Conservation (phyloP, 768 basidiomycete species). For the Mycena rosella region DNA sequence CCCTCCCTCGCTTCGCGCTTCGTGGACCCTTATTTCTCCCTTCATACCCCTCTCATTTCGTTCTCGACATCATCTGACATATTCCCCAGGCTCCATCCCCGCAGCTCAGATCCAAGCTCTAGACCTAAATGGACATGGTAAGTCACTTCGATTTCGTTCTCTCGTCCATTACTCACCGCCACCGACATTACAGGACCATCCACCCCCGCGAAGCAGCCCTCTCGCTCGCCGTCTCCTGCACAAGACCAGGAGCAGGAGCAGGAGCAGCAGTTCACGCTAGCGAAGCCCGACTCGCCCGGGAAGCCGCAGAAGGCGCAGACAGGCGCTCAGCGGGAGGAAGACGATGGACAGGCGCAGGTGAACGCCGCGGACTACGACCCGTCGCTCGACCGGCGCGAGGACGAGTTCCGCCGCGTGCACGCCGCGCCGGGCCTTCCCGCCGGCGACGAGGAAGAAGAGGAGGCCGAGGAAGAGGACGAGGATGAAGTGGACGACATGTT, state of each 20-base stretch:
- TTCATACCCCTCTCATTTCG: too few species aligned
- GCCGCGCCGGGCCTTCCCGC: constrained; percentile 48
- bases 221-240: constrained; percentile 33
- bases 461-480: constrained; percentile 78
- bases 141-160: too few species aligned
- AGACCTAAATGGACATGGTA: too few species aligned
- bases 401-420: constrained; percentile 78
- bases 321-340: too few species aligned
- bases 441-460: constrained; percentile 57
- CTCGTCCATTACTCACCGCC: constrained; percentile 2
- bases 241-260: constrained; percentile 34
- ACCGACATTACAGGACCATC: constrained; percentile 15
- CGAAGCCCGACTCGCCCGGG: constrained; percentile 32
- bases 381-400: constrained; percentile 81
- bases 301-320: neutral
- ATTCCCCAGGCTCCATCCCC: too few species aligned
- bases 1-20: too few species aligned
- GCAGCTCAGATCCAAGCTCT: too few species aligned
- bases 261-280: constrained; percentile 29
- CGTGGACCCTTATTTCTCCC: too few species aligned
- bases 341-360: constrained; percentile 22
- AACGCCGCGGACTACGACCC: constrained; percentile 39
- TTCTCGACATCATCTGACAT: too few species aligned
- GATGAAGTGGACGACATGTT: constrained; percentile 98
- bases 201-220: constrained; percentile 27